Conservation (phyloP, 257 asterid genomes). For the Solanum corneliomulleri region DNA sequence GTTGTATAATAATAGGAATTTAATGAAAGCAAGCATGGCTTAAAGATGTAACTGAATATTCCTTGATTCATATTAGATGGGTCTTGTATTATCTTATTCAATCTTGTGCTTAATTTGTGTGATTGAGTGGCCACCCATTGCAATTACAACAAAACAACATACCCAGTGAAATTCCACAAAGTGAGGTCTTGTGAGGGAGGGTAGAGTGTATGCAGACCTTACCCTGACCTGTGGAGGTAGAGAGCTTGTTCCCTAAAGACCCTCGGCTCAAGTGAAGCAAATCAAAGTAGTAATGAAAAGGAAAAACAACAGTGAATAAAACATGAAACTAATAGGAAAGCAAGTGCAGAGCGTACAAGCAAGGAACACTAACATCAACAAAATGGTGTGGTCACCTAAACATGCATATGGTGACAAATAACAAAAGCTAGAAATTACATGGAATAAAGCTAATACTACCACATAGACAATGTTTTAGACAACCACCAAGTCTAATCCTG, state of each 20-base stretch:
- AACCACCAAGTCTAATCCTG: neutral
- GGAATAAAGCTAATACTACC: neutral
- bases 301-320: no score
- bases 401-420: neutral
- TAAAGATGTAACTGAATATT: neutral
- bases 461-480: neutral
- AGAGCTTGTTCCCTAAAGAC: neutral
- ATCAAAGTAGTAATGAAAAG: neutral
- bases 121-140: neutral
- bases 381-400: neutral
- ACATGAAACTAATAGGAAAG: neutral
- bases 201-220: neutral
- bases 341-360: neutral
- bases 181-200: neutral
- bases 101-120: neutral
- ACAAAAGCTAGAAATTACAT: neutral
- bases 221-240: neutral
- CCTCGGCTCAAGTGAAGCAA: neutral
- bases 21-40: neutral
- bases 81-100: neutral
- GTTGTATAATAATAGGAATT: neutral
- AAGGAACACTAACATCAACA: neutral
- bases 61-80: neutral
- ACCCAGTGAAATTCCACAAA: neutral
- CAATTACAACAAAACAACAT: neutral